Percentiles rank a stretch among this genome's conserved stretches.
Evolutionary conservation across 139 green algal genomes (phyloP).

Genomic region (Chlamydomonas schloesseri): DNA sequence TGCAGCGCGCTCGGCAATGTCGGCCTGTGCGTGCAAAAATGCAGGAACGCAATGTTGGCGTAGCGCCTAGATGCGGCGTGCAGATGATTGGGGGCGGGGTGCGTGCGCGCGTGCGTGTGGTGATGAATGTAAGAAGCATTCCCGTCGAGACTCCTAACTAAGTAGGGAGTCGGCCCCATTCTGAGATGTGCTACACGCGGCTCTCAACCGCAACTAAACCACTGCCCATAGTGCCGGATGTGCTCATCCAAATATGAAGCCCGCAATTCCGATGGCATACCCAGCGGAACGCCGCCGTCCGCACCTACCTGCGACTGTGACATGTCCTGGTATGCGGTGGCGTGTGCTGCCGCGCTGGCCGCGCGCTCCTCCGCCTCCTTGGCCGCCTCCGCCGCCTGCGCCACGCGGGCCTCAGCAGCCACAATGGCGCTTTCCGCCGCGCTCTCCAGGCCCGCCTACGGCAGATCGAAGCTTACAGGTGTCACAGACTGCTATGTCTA

Average conservation of each 20-base stretch:
- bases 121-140: not conserved
- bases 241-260: not conserved
- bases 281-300: not conserved
- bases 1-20: conserved; percentile 28
- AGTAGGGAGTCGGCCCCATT: not conserved
- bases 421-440: conserved; percentile 30
- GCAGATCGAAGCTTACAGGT: too few relatives aligned
- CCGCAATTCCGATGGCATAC: not conserved
- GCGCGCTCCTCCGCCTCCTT: conserved; percentile 44
- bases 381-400: conserved; percentile 31
- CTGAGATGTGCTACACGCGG: too few relatives aligned
- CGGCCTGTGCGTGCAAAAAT: not conserved
- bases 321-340: conserved; percentile 54
- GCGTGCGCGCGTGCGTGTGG: not conserved
- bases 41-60: too few relatives aligned
- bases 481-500: too few relatives aligned
- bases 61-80: too few relatives aligned
- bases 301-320: conserved; percentile 18
- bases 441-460: conserved; percentile 32
- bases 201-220: too few relatives aligned
- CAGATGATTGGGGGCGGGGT: not conserved
- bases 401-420: conserved; percentile 35
- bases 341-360: conserved; percentile 39
- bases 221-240: too few relatives aligned
- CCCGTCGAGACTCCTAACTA: not conserved